phyloP scores from a whole-genome alignment of 2,329 filamentous ascomycete genomes.

The Eurotiales sp. region DNA sequence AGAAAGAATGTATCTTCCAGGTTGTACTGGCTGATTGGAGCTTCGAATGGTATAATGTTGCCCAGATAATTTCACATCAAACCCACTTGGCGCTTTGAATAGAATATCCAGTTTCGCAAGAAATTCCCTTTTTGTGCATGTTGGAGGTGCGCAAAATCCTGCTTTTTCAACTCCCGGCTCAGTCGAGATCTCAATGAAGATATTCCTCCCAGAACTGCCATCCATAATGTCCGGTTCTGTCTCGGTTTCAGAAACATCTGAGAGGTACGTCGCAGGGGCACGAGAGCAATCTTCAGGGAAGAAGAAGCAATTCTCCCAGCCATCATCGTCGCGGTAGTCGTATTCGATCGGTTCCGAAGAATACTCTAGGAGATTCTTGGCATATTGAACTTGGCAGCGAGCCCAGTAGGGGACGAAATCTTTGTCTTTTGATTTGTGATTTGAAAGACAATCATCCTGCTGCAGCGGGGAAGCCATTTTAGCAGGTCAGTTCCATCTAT shows the following conservation, averaged over 20 bases:
- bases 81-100: background rate
- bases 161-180: background rate
- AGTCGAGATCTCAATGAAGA: background rate
- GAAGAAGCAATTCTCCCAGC: slow-evolving; percentile 42
- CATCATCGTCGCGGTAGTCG: slow-evolving; percentile 41
- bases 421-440: slow-evolving; percentile 17
- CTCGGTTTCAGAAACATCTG: slow-evolving; percentile 8
- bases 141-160: background rate
- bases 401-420: slow-evolving; percentile 37
- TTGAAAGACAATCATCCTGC: slow-evolving; percentile 9
- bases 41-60: background rate
- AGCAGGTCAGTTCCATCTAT: slow-evolving; percentile 15
- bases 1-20: background rate
- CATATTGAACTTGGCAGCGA: slow-evolving; percentile 34
- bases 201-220: background rate
- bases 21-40: background rate
- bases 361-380: slow-evolving; percentile 37
- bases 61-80: background rate
- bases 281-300: slow-evolving; percentile 43
- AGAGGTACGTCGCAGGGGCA: slow-evolving; percentile 26
- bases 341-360: slow-evolving; percentile 41
- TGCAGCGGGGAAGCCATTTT: slow-evolving; percentile 25
- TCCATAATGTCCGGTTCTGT: slow-evolving; percentile 23
- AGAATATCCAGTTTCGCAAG: background rate
- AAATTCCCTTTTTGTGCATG: background rate